Evolutionary conservation across 2,329 filamentous ascomycete species (phyloP).

Genomic region (Lachnellula suecica): DNA sequence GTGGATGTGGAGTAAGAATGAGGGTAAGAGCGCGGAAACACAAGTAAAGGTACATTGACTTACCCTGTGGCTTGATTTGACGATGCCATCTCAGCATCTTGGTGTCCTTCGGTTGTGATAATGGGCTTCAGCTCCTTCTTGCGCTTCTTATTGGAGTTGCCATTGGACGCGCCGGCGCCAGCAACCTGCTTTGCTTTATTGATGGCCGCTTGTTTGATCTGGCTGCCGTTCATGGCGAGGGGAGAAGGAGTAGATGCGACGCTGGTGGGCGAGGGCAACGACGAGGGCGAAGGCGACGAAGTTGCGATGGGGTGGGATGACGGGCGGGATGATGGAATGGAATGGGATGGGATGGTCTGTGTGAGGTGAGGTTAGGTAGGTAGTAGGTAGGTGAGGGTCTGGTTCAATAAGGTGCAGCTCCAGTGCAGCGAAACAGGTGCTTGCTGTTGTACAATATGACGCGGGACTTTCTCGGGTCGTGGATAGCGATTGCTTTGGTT

Average conservation of each 20-base stretch:
- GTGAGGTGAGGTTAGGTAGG: not conserved
- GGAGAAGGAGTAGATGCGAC: not conserved
- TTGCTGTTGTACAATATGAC: too few species aligned
- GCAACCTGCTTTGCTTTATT: conserved; percentile 59
- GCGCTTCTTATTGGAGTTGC: conserved; percentile 55
- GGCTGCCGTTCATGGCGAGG: conserved; percentile 30
- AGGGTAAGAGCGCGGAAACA: conserved; percentile 8
- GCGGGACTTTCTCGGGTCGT: too few species aligned
- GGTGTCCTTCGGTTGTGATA: conserved; percentile 53
- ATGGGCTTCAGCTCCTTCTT: conserved; percentile 62
- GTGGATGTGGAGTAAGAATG: not conserved
- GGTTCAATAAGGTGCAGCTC: too few species aligned
- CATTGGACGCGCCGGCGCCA: conserved; percentile 37
- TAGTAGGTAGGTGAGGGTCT: too few species aligned
- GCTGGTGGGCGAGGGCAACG: not conserved
- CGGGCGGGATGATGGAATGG: too few species aligned
- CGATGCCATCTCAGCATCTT: conserved; percentile 32
- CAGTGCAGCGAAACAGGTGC: too few species aligned
- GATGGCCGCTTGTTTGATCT: conserved; percentile 44
- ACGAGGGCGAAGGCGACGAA: not conserved
- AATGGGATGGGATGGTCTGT: not conserved
- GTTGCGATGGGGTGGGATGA: too few species aligned
- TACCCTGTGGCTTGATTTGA: conserved; percentile 35
- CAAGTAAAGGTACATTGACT: too few species aligned
- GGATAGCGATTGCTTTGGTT: too few species aligned